Conservation (phyloP, 1,139 yeast species). For the Yamadazyma mexicana region DNA sequence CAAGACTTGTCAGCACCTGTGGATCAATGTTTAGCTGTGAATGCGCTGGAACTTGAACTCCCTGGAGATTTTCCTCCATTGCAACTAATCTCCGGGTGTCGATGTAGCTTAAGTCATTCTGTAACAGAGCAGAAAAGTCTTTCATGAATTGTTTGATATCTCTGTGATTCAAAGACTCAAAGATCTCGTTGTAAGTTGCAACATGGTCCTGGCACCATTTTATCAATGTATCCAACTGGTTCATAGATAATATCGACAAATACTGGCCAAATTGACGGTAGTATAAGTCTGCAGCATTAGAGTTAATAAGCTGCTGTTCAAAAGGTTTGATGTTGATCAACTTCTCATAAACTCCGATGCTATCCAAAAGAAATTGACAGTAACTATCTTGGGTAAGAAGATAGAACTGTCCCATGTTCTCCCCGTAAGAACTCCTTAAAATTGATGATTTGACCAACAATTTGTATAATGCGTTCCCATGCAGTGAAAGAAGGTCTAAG, state of each 20-base stretch:
- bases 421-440: slow-evolving; percentile 5
- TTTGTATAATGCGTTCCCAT: slow-evolving; percentile 12
- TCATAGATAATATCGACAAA: slow-evolving; percentile 14
- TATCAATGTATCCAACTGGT: slow-evolving; percentile 8
- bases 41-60: not conserved
- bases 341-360: slow-evolving; percentile 14
- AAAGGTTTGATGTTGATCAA: slow-evolving; percentile 7
- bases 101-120: slow-evolving; percentile 4
- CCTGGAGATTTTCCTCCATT: not conserved
- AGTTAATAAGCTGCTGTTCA: not conserved
- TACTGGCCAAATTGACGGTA: slow-evolving; percentile 23
- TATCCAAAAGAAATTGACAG: slow-evolving; percentile 18
- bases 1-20: not conserved
- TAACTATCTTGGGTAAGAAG: slow-evolving; percentile 17
- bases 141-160: slow-evolving; percentile 15
- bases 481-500: slow-evolving; percentile 1
- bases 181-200: slow-evolving; percentile 12
- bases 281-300: slow-evolving; percentile 7
- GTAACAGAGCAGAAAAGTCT: slow-evolving; percentile 11
- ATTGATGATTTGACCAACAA: slow-evolving; percentile 7
- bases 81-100: not conserved
- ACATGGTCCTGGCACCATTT: slow-evolving; percentile 16
- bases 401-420: slow-evolving; percentile 9
- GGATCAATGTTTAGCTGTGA: too few relatives aligned
- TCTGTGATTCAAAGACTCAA: slow-evolving; percentile 16